phyloP scores from a whole-genome alignment of 768 basidiomycete species.

The Mycena maculata region DNA sequence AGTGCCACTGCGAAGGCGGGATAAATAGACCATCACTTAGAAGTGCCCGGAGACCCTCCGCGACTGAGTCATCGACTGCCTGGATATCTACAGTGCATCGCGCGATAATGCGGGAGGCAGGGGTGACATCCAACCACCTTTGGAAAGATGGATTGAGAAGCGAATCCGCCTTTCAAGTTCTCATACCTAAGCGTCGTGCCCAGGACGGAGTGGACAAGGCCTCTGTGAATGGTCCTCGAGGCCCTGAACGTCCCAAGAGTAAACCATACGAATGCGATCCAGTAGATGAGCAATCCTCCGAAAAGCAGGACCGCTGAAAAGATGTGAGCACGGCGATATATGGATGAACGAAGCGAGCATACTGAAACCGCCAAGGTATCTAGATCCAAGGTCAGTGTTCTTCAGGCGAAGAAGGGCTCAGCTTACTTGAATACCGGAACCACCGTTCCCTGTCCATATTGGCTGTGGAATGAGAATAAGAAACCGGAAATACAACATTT shows the following conservation, averaged over 20 bases:
- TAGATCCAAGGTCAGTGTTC: neutral
- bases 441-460: constrained; percentile 51
- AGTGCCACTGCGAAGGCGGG: constrained; percentile 42
- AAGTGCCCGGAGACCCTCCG: constrained; percentile 38
- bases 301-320: constrained; percentile 47
- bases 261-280: constrained; percentile 50
- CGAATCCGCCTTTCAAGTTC: constrained; percentile 8
- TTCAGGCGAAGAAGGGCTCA: constrained; percentile 18
- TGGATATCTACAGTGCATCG: constrained; percentile 77
- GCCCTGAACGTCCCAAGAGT: constrained; percentile 65
- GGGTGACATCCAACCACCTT: constrained; percentile 64
- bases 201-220: constrained; percentile 64
- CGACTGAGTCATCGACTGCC: constrained; percentile 61
- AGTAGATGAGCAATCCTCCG: constrained; percentile 44
- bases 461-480: constrained; percentile 31
- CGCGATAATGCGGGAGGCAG: constrained; percentile 66
- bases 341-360: neutral
- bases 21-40: constrained; percentile 42
- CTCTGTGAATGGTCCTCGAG: constrained; percentile 63
- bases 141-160: neutral
- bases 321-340: neutral
- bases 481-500: neutral
- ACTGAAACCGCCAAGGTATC: constrained; percentile 27
- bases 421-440: constrained; percentile 53
- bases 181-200: constrained; percentile 69